Conservation (phyloP, 371 early-diverging fungal species). For the Mortierella sp. region DNA sequence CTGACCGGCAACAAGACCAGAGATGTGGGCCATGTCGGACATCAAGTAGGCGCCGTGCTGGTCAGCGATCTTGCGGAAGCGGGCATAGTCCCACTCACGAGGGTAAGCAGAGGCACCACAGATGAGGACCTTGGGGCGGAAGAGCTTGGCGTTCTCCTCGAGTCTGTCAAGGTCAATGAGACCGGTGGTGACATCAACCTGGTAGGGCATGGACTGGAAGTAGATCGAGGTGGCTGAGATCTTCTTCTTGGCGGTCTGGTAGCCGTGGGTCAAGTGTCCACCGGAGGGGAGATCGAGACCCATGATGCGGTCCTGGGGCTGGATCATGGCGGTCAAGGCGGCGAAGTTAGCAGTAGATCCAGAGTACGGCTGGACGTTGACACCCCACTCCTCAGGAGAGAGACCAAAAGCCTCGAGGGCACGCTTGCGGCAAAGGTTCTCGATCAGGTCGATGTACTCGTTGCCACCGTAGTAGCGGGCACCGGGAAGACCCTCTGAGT, state of each 20-base stretch:
- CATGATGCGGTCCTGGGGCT: conserved; percentile 98
- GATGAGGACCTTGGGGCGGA: conserved; percentile 97
- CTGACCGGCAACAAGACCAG: conserved; percentile 93
- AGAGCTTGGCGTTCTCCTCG: conserved; percentile 90
- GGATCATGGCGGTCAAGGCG: conserved; percentile 95
- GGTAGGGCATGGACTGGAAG: conserved; percentile 99
- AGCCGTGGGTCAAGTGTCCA: conserved; percentile 99
- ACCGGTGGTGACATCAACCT: conserved; percentile 88
- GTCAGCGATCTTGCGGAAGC: conserved; percentile 94
- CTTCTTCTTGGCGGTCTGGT: conserved; percentile 99
- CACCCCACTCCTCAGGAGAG: conserved; percentile 97
- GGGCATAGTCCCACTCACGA: conserved; percentile 97
- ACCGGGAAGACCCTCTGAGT: conserved; percentile 98
- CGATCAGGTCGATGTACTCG: conserved; percentile 97
- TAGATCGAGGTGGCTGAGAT: conserved; percentile 97
- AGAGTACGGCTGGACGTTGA: conserved; percentile 99
- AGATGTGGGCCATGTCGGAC: conserved; percentile 99
- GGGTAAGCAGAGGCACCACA: conserved; percentile 99
- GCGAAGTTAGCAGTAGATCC: conserved; percentile 99
- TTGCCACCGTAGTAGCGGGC: conserved; percentile 97
- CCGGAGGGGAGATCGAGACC: conserved; percentile 99
- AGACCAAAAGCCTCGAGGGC: conserved; percentile 95
- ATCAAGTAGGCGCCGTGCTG: conserved; percentile 94
- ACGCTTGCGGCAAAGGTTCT: conserved; percentile 95
- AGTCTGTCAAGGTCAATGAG: conserved; percentile 96